A percentile compares a stretch with the other conserved stretches of the same genome.
Conservation (phyloP, 2,329 filamentous ascomycete genomes). For the Blumeriella jaapii region DNA sequence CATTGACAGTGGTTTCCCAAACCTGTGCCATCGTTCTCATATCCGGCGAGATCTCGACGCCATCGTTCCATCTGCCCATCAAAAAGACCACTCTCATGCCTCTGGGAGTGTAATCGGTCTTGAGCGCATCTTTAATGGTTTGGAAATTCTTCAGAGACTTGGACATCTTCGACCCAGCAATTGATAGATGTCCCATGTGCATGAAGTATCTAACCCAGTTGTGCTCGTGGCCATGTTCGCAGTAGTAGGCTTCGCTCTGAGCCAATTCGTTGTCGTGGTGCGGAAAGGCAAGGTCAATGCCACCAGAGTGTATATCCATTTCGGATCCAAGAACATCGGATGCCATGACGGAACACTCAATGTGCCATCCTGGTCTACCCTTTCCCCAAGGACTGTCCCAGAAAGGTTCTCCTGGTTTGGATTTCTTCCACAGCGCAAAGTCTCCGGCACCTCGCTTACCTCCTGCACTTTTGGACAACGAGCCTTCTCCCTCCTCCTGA, state of each 20-base stretch:
- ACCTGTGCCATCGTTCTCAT: slow-evolving; percentile 61
- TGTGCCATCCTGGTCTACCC: slow-evolving; percentile 89
- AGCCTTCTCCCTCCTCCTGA: slow-evolving; percentile 82
- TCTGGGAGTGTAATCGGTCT: slow-evolving; percentile 59
- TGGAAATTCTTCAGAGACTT: slow-evolving; percentile 95
- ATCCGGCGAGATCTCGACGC: slow-evolving; percentile 80
- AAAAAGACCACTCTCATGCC: slow-evolving; percentile 78
- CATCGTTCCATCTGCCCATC: slow-evolving; percentile 80
- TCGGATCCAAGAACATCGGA: slow-evolving; percentile 72
- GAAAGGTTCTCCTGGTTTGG: slow-evolving; percentile 80
- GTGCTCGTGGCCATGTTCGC: slow-evolving; percentile 34
- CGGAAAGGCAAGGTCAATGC: slow-evolving; percentile 82
- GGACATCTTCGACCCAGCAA: slow-evolving; percentile 88
- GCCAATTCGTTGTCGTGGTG: slow-evolving; percentile 91
- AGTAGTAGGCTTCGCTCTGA: slow-evolving; percentile 75
- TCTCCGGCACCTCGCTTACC: slow-evolving; percentile 69
- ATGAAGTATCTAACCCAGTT: slow-evolving; percentile 95
- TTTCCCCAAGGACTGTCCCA: slow-evolving; percentile 84
- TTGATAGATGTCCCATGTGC: slow-evolving; percentile 87
- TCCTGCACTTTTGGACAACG: slow-evolving; percentile 49
- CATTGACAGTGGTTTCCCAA: slow-evolving; percentile 72
- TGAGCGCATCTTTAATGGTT: slow-evolving; percentile 75
- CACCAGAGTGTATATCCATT: slow-evolving; percentile 90
- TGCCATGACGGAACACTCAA: slow-evolving; percentile 94
- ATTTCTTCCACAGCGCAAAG: slow-evolving; percentile 90